phyloP scores from a whole-genome alignment of 306 rosid species.

The Argentina anserina region DNA sequence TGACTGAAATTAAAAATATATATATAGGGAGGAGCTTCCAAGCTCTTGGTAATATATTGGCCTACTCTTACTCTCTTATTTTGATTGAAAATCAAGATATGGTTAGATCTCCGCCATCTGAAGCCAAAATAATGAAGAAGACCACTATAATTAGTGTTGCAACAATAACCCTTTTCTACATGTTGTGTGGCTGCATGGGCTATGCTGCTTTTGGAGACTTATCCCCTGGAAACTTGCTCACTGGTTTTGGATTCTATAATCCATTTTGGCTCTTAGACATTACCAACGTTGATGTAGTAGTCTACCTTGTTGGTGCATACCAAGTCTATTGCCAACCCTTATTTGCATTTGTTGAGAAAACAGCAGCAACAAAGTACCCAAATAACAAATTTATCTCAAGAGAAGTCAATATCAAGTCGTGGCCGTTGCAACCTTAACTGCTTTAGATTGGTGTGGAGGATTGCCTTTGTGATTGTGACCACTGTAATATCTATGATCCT shows the following conservation, averaged over 20 bases:
- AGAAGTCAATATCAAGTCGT: conserved; percentile 28
- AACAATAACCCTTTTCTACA: conserved; percentile 66
- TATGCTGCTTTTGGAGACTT: conserved; percentile 70
- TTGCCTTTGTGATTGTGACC: conserved; percentile 43
- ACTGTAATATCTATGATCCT: conserved; percentile 64
- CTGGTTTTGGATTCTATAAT: conserved; percentile 74
- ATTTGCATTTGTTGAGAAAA: conserved; percentile 60
- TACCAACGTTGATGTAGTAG: conserved; percentile 68
- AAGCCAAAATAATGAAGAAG: conserved; percentile 63
- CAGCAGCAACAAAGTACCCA: conserved; percentile 31
- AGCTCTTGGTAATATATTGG: conserved; percentile 74
- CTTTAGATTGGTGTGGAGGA: conserved; percentile 62
- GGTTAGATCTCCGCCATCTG: conserved; percentile 65
- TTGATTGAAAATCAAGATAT: conserved; percentile 71
- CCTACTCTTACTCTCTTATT: conserved; percentile 56
- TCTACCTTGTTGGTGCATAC: conserved; percentile 83
- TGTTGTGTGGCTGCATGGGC: conserved; percentile 78
- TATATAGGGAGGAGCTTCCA: conserved; percentile 54
- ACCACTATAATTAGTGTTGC: conserved; percentile 48
- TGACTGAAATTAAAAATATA: conserved; percentile 44
- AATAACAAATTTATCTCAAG: conserved; percentile 43
- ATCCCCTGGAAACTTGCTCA: conserved; percentile 72
- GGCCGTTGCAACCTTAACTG: conserved; percentile 46
- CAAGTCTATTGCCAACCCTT: conserved; percentile 77
- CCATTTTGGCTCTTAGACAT: conserved; percentile 81